Evolutionary conservation across 2,329 filamentous ascomycete genomes (phyloP).

Genomic region (Aspergillus sp.): DNA sequence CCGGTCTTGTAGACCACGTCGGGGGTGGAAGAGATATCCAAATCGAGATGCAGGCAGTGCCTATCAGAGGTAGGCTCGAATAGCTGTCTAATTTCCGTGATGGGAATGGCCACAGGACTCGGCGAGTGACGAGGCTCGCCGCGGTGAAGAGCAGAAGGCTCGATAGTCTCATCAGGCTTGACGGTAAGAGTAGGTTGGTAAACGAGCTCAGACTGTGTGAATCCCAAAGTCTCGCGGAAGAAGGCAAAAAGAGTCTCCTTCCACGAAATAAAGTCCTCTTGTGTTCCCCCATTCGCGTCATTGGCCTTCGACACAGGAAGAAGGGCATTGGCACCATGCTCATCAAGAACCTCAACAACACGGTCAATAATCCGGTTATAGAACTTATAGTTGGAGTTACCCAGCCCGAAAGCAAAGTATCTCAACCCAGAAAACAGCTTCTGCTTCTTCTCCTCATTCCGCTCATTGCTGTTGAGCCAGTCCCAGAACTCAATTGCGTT

Average conservation of each 20-base stretch:
- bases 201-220: slow-evolving; percentile 84
- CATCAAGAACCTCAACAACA: slow-evolving; percentile 71
- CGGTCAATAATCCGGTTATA: slow-evolving; percentile 95
- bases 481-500: slow-evolving; percentile 89
- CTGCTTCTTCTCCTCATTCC: slow-evolving; percentile 63
- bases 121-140: slow-evolving; percentile 81
- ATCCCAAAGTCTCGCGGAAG: slow-evolving; percentile 71
- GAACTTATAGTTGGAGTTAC: slow-evolving; percentile 96
- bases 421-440: slow-evolving; percentile 66
- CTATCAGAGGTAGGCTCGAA: slow-evolving; percentile 73
- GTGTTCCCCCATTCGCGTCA: slow-evolving; percentile 90
- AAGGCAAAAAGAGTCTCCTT: slow-evolving; percentile 91
- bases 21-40: slow-evolving; percentile 73
- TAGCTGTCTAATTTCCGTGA: slow-evolving; percentile 75
- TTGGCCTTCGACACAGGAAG: slow-evolving; percentile 85
- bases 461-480: slow-evolving; percentile 63
- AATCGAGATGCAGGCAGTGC: slow-evolving; percentile 87
- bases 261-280: slow-evolving; percentile 94
- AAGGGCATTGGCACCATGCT: slow-evolving; percentile 73
- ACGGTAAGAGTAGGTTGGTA: slow-evolving; percentile 85
- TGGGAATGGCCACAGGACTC: slow-evolving; percentile 72
- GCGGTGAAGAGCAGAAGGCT: slow-evolving; percentile 74
- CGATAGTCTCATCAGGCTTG: slow-evolving; percentile 68
- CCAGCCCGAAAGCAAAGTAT: slow-evolving; percentile 87
- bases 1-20: slow-evolving; percentile 90